Conservation (phyloP, 208 protist species). For the Leptomonas seymouri region DNA sequence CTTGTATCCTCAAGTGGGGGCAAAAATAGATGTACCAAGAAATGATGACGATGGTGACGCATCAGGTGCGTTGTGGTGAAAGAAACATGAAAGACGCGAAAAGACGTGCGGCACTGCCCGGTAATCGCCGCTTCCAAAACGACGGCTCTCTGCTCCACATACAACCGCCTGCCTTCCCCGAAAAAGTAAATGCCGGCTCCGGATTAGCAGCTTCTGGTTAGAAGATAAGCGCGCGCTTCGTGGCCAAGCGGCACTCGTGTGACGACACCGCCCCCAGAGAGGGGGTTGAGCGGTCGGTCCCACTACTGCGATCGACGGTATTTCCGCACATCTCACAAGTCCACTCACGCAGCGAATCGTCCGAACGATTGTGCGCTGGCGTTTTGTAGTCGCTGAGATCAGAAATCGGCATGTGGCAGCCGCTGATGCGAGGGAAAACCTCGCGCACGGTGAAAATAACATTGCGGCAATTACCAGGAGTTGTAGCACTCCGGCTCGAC, state of each 20-base stretch:
- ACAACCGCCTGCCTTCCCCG: not conserved
- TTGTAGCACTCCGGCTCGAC: not conserved
- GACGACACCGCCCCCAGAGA: conserved; percentile 2
- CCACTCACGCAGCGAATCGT: conserved; percentile 5
- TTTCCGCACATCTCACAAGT: conserved; percentile 8
- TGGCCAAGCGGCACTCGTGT: not conserved
- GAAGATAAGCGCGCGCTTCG: conserved; percentile 12
- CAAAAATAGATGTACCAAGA: too few species aligned
- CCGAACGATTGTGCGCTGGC: not conserved
- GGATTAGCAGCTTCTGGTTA: not conserved
- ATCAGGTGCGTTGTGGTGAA: too few species aligned
- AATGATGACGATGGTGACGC: too few species aligned
- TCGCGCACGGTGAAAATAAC: conserved; percentile 3
- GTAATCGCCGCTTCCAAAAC: too few species aligned
- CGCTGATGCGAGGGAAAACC: conserved; percentile 5
- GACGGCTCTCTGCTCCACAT: too few species aligned
- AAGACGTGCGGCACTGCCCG: too few species aligned
- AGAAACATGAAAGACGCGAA: too few species aligned
- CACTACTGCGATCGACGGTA: conserved; percentile 6
- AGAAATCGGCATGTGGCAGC: not conserved
- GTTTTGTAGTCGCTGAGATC: conserved; percentile 11
- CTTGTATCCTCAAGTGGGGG: too few species aligned
- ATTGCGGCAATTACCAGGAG: not conserved
- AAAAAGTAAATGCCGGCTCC: not conserved
- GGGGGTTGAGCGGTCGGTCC: not conserved